Evolutionary conservation across 129 eudicot genomes (phyloP), one percentile per base, ranked within the genome.

Genomic region (Oenanthe sinensis): DNA sequence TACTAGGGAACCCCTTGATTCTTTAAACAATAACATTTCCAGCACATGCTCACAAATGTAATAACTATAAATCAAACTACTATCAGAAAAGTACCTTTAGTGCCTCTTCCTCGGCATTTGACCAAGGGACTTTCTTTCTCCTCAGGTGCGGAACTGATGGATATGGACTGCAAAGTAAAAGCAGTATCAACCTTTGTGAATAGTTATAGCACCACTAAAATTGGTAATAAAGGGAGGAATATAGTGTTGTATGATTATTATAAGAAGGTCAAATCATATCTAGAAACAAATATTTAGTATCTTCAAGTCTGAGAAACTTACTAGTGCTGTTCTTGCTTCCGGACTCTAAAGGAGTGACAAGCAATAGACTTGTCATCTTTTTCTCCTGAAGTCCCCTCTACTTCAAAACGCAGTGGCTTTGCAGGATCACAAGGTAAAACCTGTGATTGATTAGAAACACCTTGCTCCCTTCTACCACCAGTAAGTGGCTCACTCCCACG

Each of bases 71-170:
- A 67, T 13, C 6, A 30, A 13, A 30, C 30, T 42, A 26, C 42
- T 30, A 12, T 67, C 26, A 71, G 67, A 77, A 54, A 16, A 39
- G 76, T 84, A 90, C 95, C 94, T 89, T 89, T 62, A 93, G 82
- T 72, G 68, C 83, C 47, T 90, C 87, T 82, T 87, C 97, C 85
- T 93, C 97, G 55, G 44, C 81, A 79, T 73, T 82, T 19, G 92
- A 82, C 98, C 98, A 93, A 6, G 76, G 84, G 75, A 87, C 77
- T 54, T 30, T 83, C 79, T 67, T 86, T 80, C 98, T 82, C 79
- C 92, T 84, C 80, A 69, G 48, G 58, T 74, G 86, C 37, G 85
- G 87, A 78, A 84, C 52, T 46, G 81, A 42, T 40, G 88, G 86
- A 78, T 81, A 76, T 6, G 85, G 75, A 75, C 98, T 93, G 91